Evolutionary conservation across 2,329 filamentous ascomycete species (phyloP).

Genomic region (Colletotrichum endophyticum): DNA sequence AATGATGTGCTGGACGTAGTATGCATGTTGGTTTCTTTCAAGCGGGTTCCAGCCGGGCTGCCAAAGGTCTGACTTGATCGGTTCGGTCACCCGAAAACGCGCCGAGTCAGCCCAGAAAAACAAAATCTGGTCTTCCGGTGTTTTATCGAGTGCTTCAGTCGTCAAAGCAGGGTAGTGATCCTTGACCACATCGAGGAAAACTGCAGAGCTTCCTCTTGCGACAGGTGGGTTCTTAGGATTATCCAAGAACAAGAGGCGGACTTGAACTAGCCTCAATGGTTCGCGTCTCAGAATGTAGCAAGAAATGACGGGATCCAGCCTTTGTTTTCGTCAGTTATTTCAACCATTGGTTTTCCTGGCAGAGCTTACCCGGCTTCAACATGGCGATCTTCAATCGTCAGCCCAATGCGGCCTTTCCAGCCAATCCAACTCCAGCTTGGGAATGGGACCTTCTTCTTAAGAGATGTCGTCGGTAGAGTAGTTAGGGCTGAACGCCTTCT

Average conservation of each 20-base stretch:
- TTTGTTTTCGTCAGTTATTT: neutral
- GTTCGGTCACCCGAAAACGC: neutral
- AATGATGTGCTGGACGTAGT: neutral
- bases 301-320: neutral
- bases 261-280: neutral
- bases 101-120: neutral
- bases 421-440: neutral
- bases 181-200: fast-evolving
- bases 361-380: neutral
- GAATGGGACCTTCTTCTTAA: neutral
- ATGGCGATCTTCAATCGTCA: neutral
- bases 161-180: neutral
- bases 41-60: neutral
- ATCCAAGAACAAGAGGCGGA: neutral
- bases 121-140: neutral
- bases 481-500: neutral
- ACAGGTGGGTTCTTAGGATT: neutral
- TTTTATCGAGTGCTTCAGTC: neutral
- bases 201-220: neutral
- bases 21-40: neutral
- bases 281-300: neutral
- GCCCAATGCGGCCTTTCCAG: neutral
- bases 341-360: neutral
- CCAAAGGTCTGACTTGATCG: neutral
- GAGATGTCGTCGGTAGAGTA: neutral